These are phyloP conservation scores for Talaromyces sp. DNA, from an alignment of 2,329 filamentous ascomycete species.

Conservation along the genomic window DNA sequence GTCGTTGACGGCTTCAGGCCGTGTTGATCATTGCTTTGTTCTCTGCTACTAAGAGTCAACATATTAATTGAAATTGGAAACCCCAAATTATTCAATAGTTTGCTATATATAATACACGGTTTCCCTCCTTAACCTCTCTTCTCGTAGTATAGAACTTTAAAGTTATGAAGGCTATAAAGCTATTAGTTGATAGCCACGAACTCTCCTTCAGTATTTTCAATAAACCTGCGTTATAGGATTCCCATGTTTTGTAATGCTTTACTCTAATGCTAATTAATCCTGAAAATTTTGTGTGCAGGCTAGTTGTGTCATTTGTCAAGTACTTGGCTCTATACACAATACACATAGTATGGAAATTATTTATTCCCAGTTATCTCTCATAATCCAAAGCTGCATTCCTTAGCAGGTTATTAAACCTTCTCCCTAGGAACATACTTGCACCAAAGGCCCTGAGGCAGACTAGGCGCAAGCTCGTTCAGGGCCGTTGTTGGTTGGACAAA, in stretches of 20 bases:
- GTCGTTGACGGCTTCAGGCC: conserved; percentile 19
- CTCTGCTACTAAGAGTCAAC: background rate
- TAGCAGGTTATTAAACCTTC: background rate
- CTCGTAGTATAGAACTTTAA: no score
- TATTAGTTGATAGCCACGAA: no score
- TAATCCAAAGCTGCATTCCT: background rate
- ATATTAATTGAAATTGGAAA: background rate
- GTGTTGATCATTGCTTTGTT: background rate
- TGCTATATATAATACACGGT: no score
- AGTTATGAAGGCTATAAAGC: no score
- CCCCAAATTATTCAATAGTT: no score
- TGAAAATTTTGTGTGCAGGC: no score
- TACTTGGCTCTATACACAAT: background rate
- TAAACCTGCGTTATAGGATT: no score
- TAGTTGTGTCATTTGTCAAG: background rate
- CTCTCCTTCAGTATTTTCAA: no score
- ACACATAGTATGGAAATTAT: background rate
- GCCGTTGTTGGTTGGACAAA: background rate
- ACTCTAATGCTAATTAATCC: no score
- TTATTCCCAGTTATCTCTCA: background rate
- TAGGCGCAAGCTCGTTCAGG: background rate
- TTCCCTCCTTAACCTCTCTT: no score
- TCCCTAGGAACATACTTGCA: conserved; percentile 5
- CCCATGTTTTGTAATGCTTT: no score
- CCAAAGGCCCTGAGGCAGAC: background rate